These are phyloP conservation scores for Lagenaria siceraria DNA, from an alignment of 306 rosid genomes.

Conservation along the genomic window DNA sequence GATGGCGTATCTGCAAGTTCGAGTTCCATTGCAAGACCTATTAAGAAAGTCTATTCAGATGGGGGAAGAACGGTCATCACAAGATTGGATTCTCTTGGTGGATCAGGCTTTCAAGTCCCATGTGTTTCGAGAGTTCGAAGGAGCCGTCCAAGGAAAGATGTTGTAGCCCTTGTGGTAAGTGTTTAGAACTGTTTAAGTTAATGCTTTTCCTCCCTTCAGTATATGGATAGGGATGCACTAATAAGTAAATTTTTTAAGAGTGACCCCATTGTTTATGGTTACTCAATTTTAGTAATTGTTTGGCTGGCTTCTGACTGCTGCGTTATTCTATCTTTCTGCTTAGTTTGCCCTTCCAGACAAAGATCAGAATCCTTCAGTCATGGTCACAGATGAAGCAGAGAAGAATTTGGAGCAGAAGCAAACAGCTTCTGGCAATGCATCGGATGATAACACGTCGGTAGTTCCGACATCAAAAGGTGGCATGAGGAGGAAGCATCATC, in stretches of 20 bases:
- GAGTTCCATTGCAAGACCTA: constrained; percentile 25
- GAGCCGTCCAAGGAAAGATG: constrained; percentile 84
- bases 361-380: constrained; percentile 24
- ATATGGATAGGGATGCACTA: not conserved
- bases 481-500: constrained; percentile 86
- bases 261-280: not conserved
- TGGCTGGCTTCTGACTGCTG: not conserved
- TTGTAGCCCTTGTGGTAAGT: constrained; percentile 66
- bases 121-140: constrained; percentile 80
- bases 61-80: constrained; percentile 42
- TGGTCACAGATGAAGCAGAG: constrained; percentile 22
- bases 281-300: not conserved
- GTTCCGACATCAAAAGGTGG: constrained; percentile 78
- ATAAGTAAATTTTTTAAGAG: not conserved
- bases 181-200: not conserved
- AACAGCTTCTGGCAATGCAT: constrained; percentile 30
- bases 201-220: not conserved
- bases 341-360: constrained; percentile 32
- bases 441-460: constrained; percentile 34
- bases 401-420: constrained; percentile 29
- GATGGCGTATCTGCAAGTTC: constrained; percentile 32
- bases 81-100: constrained; percentile 71
- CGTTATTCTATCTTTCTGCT: not conserved
- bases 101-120: constrained; percentile 69
- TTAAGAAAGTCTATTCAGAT: constrained; percentile 38